Evolutionary conservation across 345 rosid genomes (phyloP), one percentile per base, ranked within the genome.

Genomic region (Gossypium turneri): DNA sequence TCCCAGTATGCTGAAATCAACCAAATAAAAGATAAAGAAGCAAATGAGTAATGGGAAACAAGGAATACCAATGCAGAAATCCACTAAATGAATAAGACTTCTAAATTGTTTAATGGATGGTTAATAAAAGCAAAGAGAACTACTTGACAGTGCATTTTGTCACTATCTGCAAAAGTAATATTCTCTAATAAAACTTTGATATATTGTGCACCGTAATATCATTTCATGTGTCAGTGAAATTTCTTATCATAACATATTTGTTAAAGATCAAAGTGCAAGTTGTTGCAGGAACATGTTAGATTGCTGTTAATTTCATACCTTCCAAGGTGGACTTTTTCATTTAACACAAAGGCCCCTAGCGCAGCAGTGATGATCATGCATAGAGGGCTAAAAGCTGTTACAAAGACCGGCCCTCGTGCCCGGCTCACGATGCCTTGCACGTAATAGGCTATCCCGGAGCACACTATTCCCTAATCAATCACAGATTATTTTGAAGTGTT

Each of bases 361-460:
- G 81, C 85, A 12, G 96, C 92, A 7, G 98, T 91, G 79, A 90
- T 89, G 76, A 95, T 88, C 87, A 90, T 93, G 82, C 97, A 89
- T 1, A 95, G 87, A 24, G 99, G 99, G 81, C 90, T 90, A 74
- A 91, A 95, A 47, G 98, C 78, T 44, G 99, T 90, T 12, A 86
- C 88, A 55, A 95, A 95, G 17, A 95, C 97, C 5, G 98, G 98
- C 56, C 99, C 99, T 75, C 88, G 75, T 73, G 87, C 85, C 75
- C 78, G 88, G 56, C 81, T 88, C 43, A 92, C 96, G 7, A 90
- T 73, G 19, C 88, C 97, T 89, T 95, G 99, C 56, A 90, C 83
- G 75, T 88, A 95, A 70, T 87, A 95, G 20, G 99, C 96, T 8
- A 88, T 71, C 67, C 98, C 98, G 62, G 99, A 95, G 85, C 99